Percentiles rank a stretch among this genome's conserved stretches.
These are phyloP conservation scores for Botrytis hyacinthi DNA, from an alignment of 2,329 filamentous ascomycete species.

Conservation along the genomic window DNA sequence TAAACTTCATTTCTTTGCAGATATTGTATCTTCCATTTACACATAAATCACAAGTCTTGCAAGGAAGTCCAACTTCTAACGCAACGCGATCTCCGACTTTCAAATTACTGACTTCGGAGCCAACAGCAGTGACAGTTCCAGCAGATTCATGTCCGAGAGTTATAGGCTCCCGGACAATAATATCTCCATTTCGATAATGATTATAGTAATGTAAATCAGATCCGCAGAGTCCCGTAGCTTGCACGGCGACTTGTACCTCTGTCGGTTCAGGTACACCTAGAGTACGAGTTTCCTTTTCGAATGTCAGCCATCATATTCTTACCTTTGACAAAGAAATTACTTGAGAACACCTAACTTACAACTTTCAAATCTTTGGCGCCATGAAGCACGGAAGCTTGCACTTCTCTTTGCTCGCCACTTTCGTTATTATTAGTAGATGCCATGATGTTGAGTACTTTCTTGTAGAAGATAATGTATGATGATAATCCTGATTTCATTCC, in stretches of 20 bases:
- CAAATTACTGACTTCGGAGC: slow-evolving; percentile 73
- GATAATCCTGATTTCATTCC: background rate
- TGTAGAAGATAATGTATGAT: background rate
- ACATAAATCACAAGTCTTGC: slow-evolving; percentile 84
- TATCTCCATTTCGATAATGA: slow-evolving; percentile 89
- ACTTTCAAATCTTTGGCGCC: slow-evolving; percentile 38
- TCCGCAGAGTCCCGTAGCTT: slow-evolving; percentile 95
- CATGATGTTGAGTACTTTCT: background rate
- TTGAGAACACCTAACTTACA: slow-evolving; percentile 27
- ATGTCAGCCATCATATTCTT: background rate
- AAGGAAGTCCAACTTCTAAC: slow-evolving; percentile 91
- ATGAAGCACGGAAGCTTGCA: slow-evolving; percentile 38
- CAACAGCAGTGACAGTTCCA: slow-evolving; percentile 76
- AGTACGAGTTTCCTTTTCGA: slow-evolving; percentile 36
- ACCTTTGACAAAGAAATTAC: background rate
- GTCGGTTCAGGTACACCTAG: slow-evolving; percentile 31
- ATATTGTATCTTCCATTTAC: slow-evolving; percentile 92
- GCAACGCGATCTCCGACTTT: slow-evolving; percentile 87
- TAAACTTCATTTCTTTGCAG: slow-evolving; percentile 58
- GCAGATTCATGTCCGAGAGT: slow-evolving; percentile 93
- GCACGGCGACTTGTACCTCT: slow-evolving; percentile 83
- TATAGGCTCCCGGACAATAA: slow-evolving; percentile 84
- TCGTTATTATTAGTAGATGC: slow-evolving; percentile 21
- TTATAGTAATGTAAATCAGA: slow-evolving; percentile 98
- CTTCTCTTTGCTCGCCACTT: slow-evolving; percentile 21